These are phyloP conservation scores for Camellia lanceoleosa DNA, from an alignment of 148 eudicot genomes.

Conservation along the genomic window DNA sequence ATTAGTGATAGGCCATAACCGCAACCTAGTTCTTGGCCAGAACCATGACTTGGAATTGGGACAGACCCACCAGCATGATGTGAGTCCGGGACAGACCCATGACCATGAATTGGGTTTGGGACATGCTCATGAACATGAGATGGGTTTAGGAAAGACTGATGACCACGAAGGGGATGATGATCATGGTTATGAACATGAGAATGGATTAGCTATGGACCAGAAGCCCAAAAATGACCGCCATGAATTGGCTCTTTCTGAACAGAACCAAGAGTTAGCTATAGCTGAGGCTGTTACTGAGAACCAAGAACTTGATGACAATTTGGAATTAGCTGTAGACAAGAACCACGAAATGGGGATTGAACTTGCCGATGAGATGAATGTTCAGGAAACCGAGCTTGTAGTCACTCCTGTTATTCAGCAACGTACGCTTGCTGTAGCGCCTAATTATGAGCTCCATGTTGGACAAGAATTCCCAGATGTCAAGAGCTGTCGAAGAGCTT, in stretches of 20 bases:
- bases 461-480: conserved; percentile 64
- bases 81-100: conserved; percentile 17
- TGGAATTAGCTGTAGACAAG: conserved; percentile 36
- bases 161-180: conserved; percentile 23
- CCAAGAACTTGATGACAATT: conserved; percentile 36
- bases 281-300: conserved; percentile 29
- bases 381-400: conserved; percentile 29
- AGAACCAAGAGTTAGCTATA: conserved; percentile 30
- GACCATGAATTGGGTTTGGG: conserved; percentile 26
- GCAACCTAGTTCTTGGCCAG: conserved; percentile 24
- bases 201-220: conserved; percentile 26
- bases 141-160: conserved; percentile 21
- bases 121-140: conserved; percentile 25
- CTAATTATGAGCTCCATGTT: conserved; percentile 41
- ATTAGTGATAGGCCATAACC: conserved; percentile 19
- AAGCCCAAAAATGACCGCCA: conserved; percentile 25
- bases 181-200: conserved; percentile 29
- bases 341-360: conserved; percentile 41
- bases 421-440: conserved; percentile 33
- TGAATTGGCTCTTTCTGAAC: conserved; percentile 22
- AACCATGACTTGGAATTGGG: conserved; percentile 28
- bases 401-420: conserved; percentile 35
- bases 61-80: conserved; percentile 19
- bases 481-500: conserved; percentile 47
- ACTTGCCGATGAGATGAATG: conserved; percentile 26